Percentiles rank a stretch among this genome's conserved stretches.
Evolutionary conservation across 1,284 basidiomycete genomes (phyloP).

Genomic region (Sphagnurus paluster): DNA sequence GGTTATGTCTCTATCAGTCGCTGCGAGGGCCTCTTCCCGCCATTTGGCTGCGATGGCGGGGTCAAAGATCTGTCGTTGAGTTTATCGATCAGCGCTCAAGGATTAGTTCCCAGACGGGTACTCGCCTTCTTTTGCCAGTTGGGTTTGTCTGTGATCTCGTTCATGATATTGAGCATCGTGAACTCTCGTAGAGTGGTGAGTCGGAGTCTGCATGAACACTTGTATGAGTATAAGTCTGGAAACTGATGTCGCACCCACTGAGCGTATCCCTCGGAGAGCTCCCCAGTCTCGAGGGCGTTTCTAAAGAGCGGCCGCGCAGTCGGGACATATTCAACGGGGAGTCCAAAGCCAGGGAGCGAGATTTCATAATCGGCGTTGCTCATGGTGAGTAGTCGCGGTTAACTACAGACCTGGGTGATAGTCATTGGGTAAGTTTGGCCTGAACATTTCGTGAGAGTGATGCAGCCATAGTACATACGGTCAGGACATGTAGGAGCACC

Average conservation of each 20-base stretch:
- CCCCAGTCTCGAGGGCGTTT: not conserved
- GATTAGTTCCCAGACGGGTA: not conserved
- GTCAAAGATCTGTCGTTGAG: not conserved
- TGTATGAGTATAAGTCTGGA: not conserved
- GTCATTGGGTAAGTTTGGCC: not conserved
- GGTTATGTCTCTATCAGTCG: constrained; percentile 16
- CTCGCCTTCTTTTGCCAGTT: constrained; percentile 1
- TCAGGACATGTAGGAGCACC: no score
- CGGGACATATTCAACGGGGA: constrained; percentile 7
- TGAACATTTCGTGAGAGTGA: no score
- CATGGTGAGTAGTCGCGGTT: no score
- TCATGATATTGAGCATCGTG: constrained; percentile 2
- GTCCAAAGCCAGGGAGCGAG: constrained; percentile 1
- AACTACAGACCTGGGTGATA: not conserved
- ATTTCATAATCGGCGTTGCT: not conserved
- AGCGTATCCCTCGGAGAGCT: not conserved
- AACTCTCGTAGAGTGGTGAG: constrained; percentile 1
- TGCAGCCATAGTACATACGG: no score
- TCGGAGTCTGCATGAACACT: not conserved
- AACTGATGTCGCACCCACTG: not conserved
- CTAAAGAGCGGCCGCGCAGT: not conserved
- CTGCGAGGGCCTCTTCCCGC: not conserved
- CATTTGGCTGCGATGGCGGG: not conserved
- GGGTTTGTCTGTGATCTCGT: constrained; percentile 1
- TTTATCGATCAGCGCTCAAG: not conserved